Conservation (phyloP, 129 eudicot genomes). For the Cynara cardunculus region DNA sequence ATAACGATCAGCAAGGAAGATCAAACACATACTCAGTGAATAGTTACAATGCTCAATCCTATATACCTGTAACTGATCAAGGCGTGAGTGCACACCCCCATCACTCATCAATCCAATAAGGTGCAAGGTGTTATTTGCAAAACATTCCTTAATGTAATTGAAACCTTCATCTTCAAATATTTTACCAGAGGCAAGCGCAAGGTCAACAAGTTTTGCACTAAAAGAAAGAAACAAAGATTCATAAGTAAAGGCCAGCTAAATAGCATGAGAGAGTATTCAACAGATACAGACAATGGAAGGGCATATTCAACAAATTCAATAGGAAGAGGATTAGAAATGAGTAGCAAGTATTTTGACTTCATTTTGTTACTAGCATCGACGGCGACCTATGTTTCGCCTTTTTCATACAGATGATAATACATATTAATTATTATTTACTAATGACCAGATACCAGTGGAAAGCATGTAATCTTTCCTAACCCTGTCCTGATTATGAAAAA, state of each 20-base stretch:
- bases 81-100: conserved; percentile 96
- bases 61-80: conserved; percentile 82
- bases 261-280: neutral
- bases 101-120: conserved; percentile 88
- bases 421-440: neutral
- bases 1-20: neutral
- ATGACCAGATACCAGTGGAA: neutral
- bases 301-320: neutral
- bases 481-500: neutral
- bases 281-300: neutral
- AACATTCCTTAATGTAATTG: conserved; percentile 76
- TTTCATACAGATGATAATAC: neutral
- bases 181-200: conserved; percentile 84
- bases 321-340: neutral
- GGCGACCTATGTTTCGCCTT: neutral
- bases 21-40: neutral
- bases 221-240: conserved; percentile 9
- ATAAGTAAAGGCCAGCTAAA: neutral
- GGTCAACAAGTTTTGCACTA: conserved; percentile 89
- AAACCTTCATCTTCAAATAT: conserved; percentile 90
- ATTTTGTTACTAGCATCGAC: neutral
- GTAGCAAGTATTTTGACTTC: neutral
- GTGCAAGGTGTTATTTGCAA: conserved; percentile 67
- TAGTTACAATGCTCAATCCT: neutral
- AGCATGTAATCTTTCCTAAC: conserved; percentile 5